Conservation (phyloP, 148 eudicot species). For the Euryodendron excelsum region DNA sequence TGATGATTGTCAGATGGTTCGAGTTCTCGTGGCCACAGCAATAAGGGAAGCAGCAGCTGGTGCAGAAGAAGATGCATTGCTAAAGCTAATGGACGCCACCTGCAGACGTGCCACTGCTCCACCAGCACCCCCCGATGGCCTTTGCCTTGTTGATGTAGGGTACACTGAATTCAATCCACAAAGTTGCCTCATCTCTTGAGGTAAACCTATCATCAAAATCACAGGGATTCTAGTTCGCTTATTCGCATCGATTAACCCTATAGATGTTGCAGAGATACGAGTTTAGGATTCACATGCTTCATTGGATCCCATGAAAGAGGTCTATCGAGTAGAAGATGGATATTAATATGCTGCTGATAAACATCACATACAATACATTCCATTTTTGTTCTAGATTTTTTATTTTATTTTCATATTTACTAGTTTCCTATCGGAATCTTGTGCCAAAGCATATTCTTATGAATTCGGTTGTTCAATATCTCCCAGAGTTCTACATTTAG, state of each 20-base stretch:
- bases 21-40: conserved; percentile 90
- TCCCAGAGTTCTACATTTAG: no score
- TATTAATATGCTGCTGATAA: not conserved
- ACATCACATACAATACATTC: not conserved
- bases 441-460: no score
- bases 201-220: conserved; percentile 2
- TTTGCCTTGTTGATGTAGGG: conserved; percentile 93
- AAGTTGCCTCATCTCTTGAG: conserved; percentile 53
- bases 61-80: conserved; percentile 69
- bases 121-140: conserved; percentile 98
- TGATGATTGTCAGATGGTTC: conserved; percentile 76
- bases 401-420: not conserved
- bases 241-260: not conserved
- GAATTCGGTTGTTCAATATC: no score
- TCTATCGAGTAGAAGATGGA: not conserved
- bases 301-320: not conserved
- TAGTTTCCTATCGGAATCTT: not conserved
- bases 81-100: conserved; percentile 79
- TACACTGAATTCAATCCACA: conserved; percentile 59
- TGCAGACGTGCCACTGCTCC: conserved; percentile 99
- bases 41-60: conserved; percentile 96
- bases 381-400: not conserved
- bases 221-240: not conserved
- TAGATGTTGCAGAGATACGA: not conserved
- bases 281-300: not conserved